Evolutionary conservation across 1,139 yeast genomes (phyloP).

Genomic region (Magnusiomyces tetraspermus): DNA sequence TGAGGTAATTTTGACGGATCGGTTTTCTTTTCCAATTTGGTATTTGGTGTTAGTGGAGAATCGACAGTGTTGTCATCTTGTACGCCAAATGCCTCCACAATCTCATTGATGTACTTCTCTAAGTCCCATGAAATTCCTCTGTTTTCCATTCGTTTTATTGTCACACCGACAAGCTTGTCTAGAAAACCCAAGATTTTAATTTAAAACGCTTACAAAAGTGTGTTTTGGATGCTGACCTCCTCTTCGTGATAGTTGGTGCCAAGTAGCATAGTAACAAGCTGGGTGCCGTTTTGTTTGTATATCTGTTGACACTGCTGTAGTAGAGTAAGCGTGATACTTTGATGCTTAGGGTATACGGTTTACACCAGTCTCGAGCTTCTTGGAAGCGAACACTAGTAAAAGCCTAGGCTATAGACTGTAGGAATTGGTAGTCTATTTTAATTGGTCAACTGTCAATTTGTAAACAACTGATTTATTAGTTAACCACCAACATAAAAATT

Average conservation of each 20-base stretch:
- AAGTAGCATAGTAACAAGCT: not conserved
- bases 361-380: not conserved
- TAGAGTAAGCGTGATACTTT: not conserved
- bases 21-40: not conserved
- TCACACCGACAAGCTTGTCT: not conserved
- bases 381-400: too few species aligned
- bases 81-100: not conserved
- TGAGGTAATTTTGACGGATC: too few species aligned
- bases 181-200: not conserved
- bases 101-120: not conserved
- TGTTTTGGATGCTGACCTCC: not conserved
- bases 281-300: not conserved
- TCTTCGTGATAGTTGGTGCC: not conserved
- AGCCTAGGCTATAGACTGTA: too few species aligned
- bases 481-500: too few species aligned
- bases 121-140: not conserved
- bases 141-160: not conserved
- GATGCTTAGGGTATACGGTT: not conserved
- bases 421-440: too few species aligned
- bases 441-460: too few species aligned
- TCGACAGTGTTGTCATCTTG: not conserved
- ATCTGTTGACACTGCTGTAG: not conserved
- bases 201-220: not conserved
- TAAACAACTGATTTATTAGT: too few species aligned
- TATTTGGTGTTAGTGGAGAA: not conserved